A percentile compares a stretch with the other conserved stretches of the same genome.
Evolutionary conservation across 305 asterid genomes (phyloP).

Genomic region (Nicotiana rustica): DNA sequence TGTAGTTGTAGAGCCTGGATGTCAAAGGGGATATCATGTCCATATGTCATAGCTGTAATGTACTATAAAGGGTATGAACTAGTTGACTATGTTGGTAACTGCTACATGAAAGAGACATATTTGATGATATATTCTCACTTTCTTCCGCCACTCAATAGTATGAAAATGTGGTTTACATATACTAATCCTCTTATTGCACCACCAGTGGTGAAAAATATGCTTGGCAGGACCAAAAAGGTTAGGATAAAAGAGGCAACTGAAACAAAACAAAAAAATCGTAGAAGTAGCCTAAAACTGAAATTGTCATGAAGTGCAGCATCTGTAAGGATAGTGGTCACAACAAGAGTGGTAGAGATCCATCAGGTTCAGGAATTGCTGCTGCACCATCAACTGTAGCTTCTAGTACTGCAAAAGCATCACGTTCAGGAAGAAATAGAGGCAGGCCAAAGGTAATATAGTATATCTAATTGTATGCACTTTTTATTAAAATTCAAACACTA

Average conservation of each 20-base stretch:
- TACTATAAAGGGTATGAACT: not conserved
- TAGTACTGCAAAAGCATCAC: not conserved
- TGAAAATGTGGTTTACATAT: not conserved
- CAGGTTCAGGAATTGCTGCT: too few species aligned
- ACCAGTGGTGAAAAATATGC: not conserved
- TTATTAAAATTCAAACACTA: too few species aligned
- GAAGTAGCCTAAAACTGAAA: not conserved
- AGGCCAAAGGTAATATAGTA: not conserved
- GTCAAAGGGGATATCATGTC: not conserved
- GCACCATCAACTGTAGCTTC: not conserved
- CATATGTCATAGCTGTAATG: not conserved
- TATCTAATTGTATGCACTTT: too few species aligned
- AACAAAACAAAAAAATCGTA: not conserved
- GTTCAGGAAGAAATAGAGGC: not conserved
- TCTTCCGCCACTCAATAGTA: not conserved
- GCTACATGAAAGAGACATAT: not conserved
- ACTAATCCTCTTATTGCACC: not conserved
- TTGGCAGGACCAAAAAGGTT: not conserved
- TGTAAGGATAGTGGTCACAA: not conserved
- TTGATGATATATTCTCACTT: not conserved
- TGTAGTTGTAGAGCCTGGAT: not conserved
- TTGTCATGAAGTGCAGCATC: not conserved
- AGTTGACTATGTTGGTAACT: not conserved
- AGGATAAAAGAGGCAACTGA: not conserved
- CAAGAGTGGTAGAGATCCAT: not conserved